Evolutionary conservation across 345 rosid genomes (phyloP).

Genomic region (Corymbia maculata): DNA sequence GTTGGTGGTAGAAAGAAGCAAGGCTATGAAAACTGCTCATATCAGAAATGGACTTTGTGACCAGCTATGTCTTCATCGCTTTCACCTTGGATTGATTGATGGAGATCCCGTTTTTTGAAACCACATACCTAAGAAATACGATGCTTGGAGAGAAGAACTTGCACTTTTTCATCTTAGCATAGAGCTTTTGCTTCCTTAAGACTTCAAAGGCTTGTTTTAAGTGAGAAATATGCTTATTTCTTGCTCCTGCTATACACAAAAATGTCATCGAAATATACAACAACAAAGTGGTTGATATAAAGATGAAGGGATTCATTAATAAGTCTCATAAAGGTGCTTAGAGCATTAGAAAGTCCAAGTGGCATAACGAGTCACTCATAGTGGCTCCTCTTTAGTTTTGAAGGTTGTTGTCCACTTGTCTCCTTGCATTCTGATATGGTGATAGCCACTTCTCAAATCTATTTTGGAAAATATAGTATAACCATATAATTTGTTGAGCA

Average conservation of each 20-base stretch:
- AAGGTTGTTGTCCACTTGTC: no score
- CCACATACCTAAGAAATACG: not conserved
- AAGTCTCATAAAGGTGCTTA: not conserved
- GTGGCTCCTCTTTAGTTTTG: not conserved
- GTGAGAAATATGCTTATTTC: no score
- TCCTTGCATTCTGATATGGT: no score
- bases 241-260: no score
- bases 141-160: not conserved
- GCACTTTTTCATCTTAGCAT: not conserved
- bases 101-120: not conserved
- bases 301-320: no score
- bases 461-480: no score
- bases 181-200: not conserved
- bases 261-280: no score
- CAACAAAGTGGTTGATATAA: not conserved
- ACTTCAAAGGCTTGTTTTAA: no score
- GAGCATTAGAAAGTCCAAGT: not conserved
- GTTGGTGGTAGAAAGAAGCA: not conserved
- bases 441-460: no score
- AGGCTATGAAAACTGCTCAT: not conserved
- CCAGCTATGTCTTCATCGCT: not conserved
- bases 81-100: not conserved
- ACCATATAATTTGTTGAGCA: no score
- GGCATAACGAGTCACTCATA: not conserved
- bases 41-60: not conserved